phyloP scores from a whole-genome alignment of 1,284 basidiomycete species.

The Cystobasidium sp. region DNA sequence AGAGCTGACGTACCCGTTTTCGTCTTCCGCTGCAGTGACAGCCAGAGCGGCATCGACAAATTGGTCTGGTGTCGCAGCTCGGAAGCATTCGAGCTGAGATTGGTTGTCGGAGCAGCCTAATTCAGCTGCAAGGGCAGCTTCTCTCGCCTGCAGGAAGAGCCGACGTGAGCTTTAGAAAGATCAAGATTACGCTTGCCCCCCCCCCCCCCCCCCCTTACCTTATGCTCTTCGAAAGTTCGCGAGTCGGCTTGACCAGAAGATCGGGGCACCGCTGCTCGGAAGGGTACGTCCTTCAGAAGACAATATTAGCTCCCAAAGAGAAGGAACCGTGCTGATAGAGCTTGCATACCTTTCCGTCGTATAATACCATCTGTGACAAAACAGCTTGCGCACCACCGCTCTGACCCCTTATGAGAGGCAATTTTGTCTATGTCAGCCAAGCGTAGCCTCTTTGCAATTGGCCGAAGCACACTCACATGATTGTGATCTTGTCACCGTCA shows the following conservation, averaged over 20 bases:
- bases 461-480: conserved; percentile 1
- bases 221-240: conserved; percentile 41
- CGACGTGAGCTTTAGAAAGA: not conserved
- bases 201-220: too few species aligned
- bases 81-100: conserved; percentile 45
- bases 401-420: conserved; percentile 33
- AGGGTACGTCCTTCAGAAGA: conserved; percentile 31
- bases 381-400: conserved; percentile 44
- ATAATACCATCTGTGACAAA: conserved; percentile 43
- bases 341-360: conserved; percentile 43
- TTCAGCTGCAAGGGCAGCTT: conserved; percentile 39
- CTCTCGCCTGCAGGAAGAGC: conserved; percentile 8
- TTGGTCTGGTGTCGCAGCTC: conserved; percentile 26
- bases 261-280: conserved; percentile 43
- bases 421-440: not conserved
- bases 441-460: not conserved
- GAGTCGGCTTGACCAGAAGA: conserved; percentile 43
- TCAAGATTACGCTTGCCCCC: not conserved
- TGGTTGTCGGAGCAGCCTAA: conserved; percentile 43
- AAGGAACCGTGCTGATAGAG: not conserved
- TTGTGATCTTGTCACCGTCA: conserved; percentile 34
- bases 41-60: conserved; percentile 43
- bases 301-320: not conserved
- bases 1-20: conserved; percentile 9
- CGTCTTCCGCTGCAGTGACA: conserved; percentile 21